These are phyloP conservation scores for Aspergillus fumigatiaffinis DNA, from an alignment of 2,329 filamentous ascomycete genomes.

Conservation along the genomic window DNA sequence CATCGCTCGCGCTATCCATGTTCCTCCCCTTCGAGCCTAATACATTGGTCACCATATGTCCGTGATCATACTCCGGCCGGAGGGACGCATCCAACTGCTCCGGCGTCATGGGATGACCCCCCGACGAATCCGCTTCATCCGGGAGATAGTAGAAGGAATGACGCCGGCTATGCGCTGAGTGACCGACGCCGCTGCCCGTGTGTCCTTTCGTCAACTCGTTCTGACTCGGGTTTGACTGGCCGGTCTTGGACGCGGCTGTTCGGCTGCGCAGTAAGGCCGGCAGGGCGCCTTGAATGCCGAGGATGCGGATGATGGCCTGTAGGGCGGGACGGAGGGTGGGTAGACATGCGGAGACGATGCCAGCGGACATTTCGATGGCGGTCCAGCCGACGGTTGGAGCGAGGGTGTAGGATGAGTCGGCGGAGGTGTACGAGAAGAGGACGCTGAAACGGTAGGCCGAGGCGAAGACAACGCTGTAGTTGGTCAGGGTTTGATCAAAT, in stretches of 20 bases:
- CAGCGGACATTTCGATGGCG: constrained; percentile 27
- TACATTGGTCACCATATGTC: constrained; percentile 16
- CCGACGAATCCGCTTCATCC: constrained; percentile 9
- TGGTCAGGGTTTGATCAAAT: neutral
- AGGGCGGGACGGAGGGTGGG: constrained; percentile 24
- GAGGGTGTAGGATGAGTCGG: constrained; percentile 24
- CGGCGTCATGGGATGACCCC: neutral
- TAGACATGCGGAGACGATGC: constrained; percentile 26
- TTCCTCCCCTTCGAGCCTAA: neutral
- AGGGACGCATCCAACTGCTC: constrained; percentile 9
- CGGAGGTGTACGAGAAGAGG: constrained; percentile 21
- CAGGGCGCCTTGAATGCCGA: constrained; percentile 14
- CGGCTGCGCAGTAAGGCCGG: constrained; percentile 12
- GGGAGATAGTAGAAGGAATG: constrained; percentile 17
- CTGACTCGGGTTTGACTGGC: constrained; percentile 1
- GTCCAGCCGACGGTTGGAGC: constrained; percentile 27
- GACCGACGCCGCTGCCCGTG: neutral
- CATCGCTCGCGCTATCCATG: constrained; percentile 12
- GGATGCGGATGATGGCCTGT: constrained; percentile 13
- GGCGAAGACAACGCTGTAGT: constrained; percentile 22
- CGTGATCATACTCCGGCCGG: constrained; percentile 17
- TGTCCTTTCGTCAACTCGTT: neutral
- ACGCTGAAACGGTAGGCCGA: constrained; percentile 25
- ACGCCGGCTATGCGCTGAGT: constrained; percentile 1
- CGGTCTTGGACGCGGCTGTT: constrained; percentile 3